Percentiles rank a stretch among this genome's conserved stretches.
Evolutionary conservation across 208 protist species (phyloP).

Genomic region (Leishmania major): DNA sequence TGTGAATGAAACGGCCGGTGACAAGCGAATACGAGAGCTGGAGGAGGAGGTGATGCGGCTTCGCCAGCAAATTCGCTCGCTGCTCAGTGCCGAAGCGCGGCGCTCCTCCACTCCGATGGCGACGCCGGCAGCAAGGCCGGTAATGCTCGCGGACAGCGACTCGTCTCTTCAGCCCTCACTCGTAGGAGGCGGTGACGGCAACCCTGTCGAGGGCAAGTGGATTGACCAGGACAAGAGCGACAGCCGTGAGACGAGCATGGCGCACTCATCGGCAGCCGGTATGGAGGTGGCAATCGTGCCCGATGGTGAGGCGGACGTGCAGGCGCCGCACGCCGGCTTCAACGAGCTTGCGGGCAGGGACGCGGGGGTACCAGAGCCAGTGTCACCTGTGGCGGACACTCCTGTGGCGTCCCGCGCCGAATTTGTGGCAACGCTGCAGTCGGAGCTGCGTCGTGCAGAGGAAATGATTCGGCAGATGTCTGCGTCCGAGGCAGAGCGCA

Average conservation of each 20-base stretch:
- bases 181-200: background rate
- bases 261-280: background rate
- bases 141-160: constrained; percentile 1
- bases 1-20: constrained; percentile 86
- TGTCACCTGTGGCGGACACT: no score
- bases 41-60: constrained; percentile 78
- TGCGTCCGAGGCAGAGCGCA: constrained; percentile 32
- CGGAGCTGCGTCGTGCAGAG: constrained; percentile 59
- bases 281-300: background rate
- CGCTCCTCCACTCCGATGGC: constrained; percentile 2
- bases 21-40: constrained; percentile 87
- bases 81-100: constrained; percentile 31
- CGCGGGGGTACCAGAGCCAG: background rate
- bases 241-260: background rate
- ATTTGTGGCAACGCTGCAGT: constrained; percentile 41
- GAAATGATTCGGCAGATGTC: constrained; percentile 66
- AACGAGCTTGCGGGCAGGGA: background rate
- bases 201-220: background rate
- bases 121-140: background rate
- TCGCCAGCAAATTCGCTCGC: constrained; percentile 60
- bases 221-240: background rate
- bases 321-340: background rate
- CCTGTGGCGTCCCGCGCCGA: constrained; percentile 1
- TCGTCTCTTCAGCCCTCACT: background rate
- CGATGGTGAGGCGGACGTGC: no score